Evolutionary conservation across 345 rosid species (phyloP), one percentile per base, ranked within the genome.

Genomic region (Moricandia moricandioides): DNA sequence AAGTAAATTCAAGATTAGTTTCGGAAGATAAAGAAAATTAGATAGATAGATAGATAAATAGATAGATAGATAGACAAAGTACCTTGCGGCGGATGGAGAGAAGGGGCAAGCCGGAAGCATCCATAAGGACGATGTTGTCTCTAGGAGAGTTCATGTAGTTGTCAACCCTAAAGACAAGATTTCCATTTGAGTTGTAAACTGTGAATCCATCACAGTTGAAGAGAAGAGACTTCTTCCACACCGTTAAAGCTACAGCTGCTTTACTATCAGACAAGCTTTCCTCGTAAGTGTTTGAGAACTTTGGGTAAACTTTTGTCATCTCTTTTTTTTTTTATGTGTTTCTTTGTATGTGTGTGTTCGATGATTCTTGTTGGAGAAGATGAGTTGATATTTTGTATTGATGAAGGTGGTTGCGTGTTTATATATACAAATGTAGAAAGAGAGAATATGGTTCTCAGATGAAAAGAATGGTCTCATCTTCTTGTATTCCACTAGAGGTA

Each of bases 61-160:
- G 6, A 30, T 0, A 0, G 0, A 37, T 37, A 37, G 8, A 39
- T n/a, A n/a, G n/a, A n/a, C n/a, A 11, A 59, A 29, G 33, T 74
- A 92, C 98, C 98, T 89, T 95, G 70, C 97, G 97, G 55, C 99
- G 96, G 84, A 90, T 71, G 80, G 97, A 92, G 84, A 90, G 93
- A 73, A 95, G 97, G 27, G 99, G 92, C 33, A 82, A 75, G 70
- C 97, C 99, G 1, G 85, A 73, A 79, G 92, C 93, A 39, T 89
- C 97, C 99, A 95, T 95, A 77, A 95, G 97, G 65, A 95, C 78
- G 77, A 92, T 82, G 81, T 89, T 91, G 10, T 85, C 88, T 5
- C 71, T 84, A 39, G 71, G 51, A n/a, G 70, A 79, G 11, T 89
- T 76, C 78, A 86, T 88, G 82, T 95, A 95, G 31, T 95, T 95